Evolutionary conservation across 805 yeast genomes (phyloP).

Genomic region (Suhomyces sp.): DNA sequence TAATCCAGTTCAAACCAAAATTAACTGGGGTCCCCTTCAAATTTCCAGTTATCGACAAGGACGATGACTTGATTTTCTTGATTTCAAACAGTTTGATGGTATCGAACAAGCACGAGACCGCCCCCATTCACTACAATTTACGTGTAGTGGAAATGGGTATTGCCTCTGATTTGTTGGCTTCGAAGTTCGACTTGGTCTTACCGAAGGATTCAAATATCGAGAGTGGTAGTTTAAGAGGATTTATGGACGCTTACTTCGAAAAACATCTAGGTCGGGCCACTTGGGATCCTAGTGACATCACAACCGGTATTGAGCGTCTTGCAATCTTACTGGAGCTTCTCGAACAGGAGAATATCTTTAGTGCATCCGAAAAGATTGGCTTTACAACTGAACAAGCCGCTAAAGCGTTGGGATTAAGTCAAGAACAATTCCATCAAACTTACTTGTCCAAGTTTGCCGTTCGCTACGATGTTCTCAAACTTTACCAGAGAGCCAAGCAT

Average conservation of each 20-base stretch:
- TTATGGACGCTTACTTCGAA: conserved; percentile 50
- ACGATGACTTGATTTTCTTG: conserved; percentile 47
- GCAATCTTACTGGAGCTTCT: conserved; percentile 41
- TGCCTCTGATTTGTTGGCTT: conserved; percentile 62
- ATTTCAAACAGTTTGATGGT: conserved; percentile 63
- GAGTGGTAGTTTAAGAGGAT: conserved; percentile 65
- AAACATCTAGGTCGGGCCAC: conserved; percentile 24
- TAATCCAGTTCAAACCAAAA: conserved; percentile 60
- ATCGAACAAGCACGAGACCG: conserved; percentile 68
- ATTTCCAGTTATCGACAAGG: conserved; percentile 48
- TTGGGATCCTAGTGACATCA: conserved; percentile 49
- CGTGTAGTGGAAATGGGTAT: conserved; percentile 71
- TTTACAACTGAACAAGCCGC: conserved; percentile 52
- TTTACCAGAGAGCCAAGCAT: conserved; percentile 60
- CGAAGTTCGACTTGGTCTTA: conserved; percentile 42
- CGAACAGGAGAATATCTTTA: conserved; percentile 37
- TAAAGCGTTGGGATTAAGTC: conserved; percentile 38
- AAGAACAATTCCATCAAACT: conserved; percentile 41
- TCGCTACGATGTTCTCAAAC: conserved; percentile 51
- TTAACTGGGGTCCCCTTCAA: conserved; percentile 53
- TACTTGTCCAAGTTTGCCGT: conserved; percentile 58
- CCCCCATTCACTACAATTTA: conserved; percentile 66
- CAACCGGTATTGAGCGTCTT: conserved; percentile 41
- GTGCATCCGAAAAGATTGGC: conserved; percentile 40
- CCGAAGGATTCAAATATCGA: conserved; percentile 50